A percentile compares a stretch with the other conserved stretches of the same genome.
Evolutionary conservation across 176 grass and related monocot genomes (phyloP).

Genomic region (Olyra latifolia): DNA sequence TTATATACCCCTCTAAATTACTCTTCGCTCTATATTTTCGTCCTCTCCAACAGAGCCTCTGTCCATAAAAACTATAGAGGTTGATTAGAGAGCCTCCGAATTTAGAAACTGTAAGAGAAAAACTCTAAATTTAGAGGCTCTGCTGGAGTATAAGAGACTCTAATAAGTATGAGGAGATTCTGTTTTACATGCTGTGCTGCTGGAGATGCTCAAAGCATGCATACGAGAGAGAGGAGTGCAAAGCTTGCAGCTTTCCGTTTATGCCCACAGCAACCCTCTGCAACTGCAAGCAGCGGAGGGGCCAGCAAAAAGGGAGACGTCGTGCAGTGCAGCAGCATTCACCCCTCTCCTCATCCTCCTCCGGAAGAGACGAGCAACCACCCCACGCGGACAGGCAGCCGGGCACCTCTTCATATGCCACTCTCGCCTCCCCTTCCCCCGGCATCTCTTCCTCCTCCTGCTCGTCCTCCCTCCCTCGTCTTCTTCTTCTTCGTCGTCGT

Average conservation of each 20-base stretch:
- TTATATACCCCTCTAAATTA: too few relatives aligned
- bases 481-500: neutral
- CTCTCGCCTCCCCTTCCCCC: neutral
- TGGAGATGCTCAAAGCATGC: too few relatives aligned
- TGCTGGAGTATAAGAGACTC: too few relatives aligned
- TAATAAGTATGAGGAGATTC: too few relatives aligned
- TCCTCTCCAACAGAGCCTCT: too few relatives aligned
- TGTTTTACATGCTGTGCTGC: too few relatives aligned
- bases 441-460: neutral
- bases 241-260: slow-evolving; percentile 36
- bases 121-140: too few relatives aligned
- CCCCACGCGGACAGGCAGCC: neutral
- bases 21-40: too few relatives aligned
- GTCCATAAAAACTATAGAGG: too few relatives aligned
- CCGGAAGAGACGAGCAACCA: neutral
- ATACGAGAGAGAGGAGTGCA: slow-evolving; percentile 4
- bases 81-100: too few relatives aligned
- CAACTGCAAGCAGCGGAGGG: neutral
- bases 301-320: slow-evolving; percentile 25
- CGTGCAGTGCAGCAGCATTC: slow-evolving; percentile 10
- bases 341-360: neutral
- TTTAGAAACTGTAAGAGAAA: too few relatives aligned
- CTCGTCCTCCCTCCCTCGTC: too few relatives aligned
- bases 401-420: neutral
- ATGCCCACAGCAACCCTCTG: slow-evolving; percentile 34